phyloP scores from a whole-genome alignment of 2,329 filamentous ascomycete species.

The Ophidiomyces ophidiicola region DNA sequence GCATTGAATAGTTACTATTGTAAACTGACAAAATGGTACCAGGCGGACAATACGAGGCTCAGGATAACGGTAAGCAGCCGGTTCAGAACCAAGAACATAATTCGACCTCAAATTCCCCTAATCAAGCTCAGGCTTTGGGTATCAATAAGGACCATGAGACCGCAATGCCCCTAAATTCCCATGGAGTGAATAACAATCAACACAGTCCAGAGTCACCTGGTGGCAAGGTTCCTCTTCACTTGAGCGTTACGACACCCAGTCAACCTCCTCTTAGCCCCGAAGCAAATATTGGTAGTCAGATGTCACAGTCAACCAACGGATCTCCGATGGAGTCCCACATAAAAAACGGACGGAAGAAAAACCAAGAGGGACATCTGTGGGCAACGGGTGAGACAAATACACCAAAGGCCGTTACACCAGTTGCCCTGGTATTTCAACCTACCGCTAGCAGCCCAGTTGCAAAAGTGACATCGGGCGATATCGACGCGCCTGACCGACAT shows the following conservation, averaged over 20 bases:
- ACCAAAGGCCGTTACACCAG: not conserved
- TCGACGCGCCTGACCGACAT: not conserved
- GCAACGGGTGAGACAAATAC: conserved; percentile 5
- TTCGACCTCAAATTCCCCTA: conserved; percentile 5
- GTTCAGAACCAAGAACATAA: conserved; percentile 8
- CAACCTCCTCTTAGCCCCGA: conserved; percentile 2
- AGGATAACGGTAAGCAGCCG: conserved; percentile 4
- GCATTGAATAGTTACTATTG: too few species aligned
- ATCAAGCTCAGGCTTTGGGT: conserved; percentile 3
- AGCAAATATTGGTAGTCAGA: conserved; percentile 4
- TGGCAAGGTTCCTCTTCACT: conserved; percentile 4
- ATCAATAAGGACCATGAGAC: conserved; percentile 1
- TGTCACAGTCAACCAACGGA: conserved; percentile 1
- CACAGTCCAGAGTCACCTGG: not conserved
- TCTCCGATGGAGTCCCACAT: not conserved
- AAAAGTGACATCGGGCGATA: not conserved
- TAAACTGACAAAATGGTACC: conserved; percentile 1
- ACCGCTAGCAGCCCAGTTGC: not conserved
- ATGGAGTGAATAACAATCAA: not conserved
- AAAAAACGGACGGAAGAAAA: not conserved
- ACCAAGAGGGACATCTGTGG: conserved; percentile 2
- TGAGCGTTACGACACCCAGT: conserved; percentile 1
- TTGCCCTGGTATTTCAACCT: conserved; percentile 1
- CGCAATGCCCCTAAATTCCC: not conserved
- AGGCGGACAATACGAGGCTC: not conserved